Base-by-base conservation (phyloP, 1,139 yeast genomes). In the Zygosaccharomyces pseudobailii region DNA sequence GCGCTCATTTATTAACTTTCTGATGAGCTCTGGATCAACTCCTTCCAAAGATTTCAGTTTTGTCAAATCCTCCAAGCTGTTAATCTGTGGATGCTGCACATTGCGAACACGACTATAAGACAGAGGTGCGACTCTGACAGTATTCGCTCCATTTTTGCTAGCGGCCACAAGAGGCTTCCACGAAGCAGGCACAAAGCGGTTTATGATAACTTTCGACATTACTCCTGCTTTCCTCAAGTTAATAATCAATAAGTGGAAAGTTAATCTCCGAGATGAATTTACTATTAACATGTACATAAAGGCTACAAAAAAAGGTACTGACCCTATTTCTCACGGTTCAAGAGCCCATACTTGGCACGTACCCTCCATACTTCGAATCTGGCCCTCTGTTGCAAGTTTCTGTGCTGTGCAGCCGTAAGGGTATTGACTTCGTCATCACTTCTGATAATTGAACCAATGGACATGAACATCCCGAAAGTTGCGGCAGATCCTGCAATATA, bases 401-500 rank as follows among this genome's bases (percentile, higher is more conserved):
- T 38, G 38, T 42, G 35, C 38, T 55, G 56, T 41, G 46, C 45
- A 20, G 44, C 37, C 4, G 51, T 50, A 36, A 54, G 42, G 22
- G 37, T 51, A 39, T 32, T 42, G 46, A 7, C 25, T 40, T 50
- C 54, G 42, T 51, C 58, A 52, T 83, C 97, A 39, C 95, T 86
- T 72, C 97, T 82, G 57, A 90, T 90, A 27, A 90, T 94, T 10
- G 94, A 84, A 33, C 97, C 96, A 59, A 89, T 84, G 40, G 95
- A 86, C 97, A 92, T 90, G 67, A 92, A 89, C 63, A 90, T 78
- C 24, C 96, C 96, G 69, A 94, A 92, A 10, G 97, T 92, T 43
- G 95, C 97, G 10, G 95, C 97, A 5, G 97, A 88, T 46, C 97
- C 97, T 68, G 87, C 83, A 71, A 94, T 90, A 70, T 89, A 92